Evolutionary conservation across 2,329 filamentous ascomycete genomes (phyloP), one percentile per base, ranked within the genome.

Genomic region (Fonsecaea pedrosoi): DNA sequence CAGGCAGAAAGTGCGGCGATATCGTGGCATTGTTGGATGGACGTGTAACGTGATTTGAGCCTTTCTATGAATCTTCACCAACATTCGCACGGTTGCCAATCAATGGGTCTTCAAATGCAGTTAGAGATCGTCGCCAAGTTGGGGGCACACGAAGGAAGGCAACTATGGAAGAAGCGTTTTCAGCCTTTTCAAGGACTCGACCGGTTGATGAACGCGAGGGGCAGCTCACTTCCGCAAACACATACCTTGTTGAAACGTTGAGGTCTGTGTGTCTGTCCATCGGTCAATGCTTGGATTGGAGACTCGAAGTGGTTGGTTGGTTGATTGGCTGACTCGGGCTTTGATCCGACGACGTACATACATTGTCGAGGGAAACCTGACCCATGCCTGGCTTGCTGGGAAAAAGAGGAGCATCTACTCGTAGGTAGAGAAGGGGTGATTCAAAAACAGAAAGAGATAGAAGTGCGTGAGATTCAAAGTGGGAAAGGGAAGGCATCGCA

Each of bases 361-460:
- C 25, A 61, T 42, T 37, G 37, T 45, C 45, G 59, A 61, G 59
- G 59, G 34, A 50, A n/a, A 45, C 4, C 15, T 18, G 13, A 12
- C 25, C 3, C 25, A 25, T 25, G 25, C 25, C 25, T 25, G 25
- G 25, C 25, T 25, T 25, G 25, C 25, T 25, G 25, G 25, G 25
- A 25, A 25, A 25, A 25, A 2, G 25, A 42, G 21, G 12, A 12
- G 30, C 12, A 48, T 18, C 42, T 48, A 21, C 5, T 18, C 8
- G n/a, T 9, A 8, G 45, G 45, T 6, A 50, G 18, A 50, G 45
- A 25, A 25, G 42, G 13, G 42, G 9, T 50, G 12, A 10, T 13
- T 25, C 25, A 25, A n/a, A 12, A 50, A n/a, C 4, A n/a, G 13
- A n/a, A 5, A 25, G 18, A 9, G 45, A 12, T 8, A 50, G 18